Base-by-base conservation (phyloP, 202 grass and related monocot species). In the Zoysia matrella region DNA sequence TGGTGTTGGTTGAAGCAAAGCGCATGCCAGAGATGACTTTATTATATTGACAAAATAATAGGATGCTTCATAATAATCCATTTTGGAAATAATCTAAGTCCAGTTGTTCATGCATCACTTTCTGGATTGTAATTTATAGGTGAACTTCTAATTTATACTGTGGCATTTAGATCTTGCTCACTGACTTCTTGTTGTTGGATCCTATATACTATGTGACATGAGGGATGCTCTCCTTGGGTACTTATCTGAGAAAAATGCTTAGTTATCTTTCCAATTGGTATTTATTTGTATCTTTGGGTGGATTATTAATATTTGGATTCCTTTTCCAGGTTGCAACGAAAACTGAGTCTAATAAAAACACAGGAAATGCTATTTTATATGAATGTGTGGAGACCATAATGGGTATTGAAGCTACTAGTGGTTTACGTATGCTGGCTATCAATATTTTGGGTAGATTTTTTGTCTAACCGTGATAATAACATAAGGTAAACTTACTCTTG, bases 381-480 rank as follows among this genome's bases (percentile, higher is more conserved):
- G 30, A 36, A 36, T 36, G 30, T 36, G 30, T 36, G 30, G 30
- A 36, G 30, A 36, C 30, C 30, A 36, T 36, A 36, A 36, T 36
- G 30, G 30, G 30, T 36, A 36, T 36, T 36, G 30, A 36, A 36
- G 30, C 30, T 36, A 36, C 30, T 36, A 36, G 30, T 36, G 30
- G 30, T 36, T 1, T 36, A 36, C 30, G 30, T 36, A 1, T 36
- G 0, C 30, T 36, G 30, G 30, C 30, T 36, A 36, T 36, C 30
- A 36, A 36, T 36, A 36, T 36, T 36, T 90, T 99, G 81, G 97
- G 97, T 62, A 90, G 93, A 87, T 99, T 99, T 78, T 88, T 99
- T 36, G 79, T 99, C 97, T 73, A 99, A 99, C 77, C 93, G 97
- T 77, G 97, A 99, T 73, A 99, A 99, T 54, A 99, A 99, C 73